A percentile compares a stretch with the other conserved stretches of the same genome.
These are phyloP conservation scores for Phytophthora litchii DNA, from an alignment of 352 stramenopile genomes.

Conservation along the genomic window DNA sequence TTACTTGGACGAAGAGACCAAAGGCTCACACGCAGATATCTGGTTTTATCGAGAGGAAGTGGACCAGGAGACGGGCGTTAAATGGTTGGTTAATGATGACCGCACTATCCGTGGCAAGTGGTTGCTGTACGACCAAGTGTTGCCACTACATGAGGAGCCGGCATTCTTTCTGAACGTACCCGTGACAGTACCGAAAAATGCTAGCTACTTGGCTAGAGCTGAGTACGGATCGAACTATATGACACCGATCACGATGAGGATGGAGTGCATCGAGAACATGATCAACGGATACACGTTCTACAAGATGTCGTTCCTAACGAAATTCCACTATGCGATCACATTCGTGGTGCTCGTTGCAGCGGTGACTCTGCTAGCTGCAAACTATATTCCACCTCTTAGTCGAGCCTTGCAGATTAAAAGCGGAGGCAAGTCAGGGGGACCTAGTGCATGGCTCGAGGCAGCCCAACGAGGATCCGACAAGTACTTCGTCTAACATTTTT, in stretches of 20 bases:
- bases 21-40: slow-evolving; percentile 74
- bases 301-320: slow-evolving; percentile 39
- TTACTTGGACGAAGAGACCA: slow-evolving; percentile 51
- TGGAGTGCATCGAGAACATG: slow-evolving; percentile 85
- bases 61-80: slow-evolving; percentile 33
- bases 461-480: slow-evolving; percentile 31
- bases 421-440: slow-evolving; percentile 3
- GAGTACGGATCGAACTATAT: slow-evolving; percentile 79
- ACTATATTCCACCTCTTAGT: slow-evolving; percentile 32
- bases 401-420: slow-evolving; percentile 33
- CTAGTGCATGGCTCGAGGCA: slow-evolving; percentile 30
- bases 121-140: slow-evolving; percentile 68
- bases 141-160: slow-evolving; percentile 50
- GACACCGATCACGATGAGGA: slow-evolving; percentile 69
- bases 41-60: slow-evolving; percentile 75
- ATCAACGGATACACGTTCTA: slow-evolving; percentile 82
- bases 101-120: slow-evolving; percentile 71
- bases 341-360: slow-evolving; percentile 34
- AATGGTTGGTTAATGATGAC: slow-evolving; percentile 75
- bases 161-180: slow-evolving; percentile 60
- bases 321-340: slow-evolving; percentile 28
- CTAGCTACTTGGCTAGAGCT: slow-evolving; percentile 59
- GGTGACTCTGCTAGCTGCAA: slow-evolving; percentile 36
- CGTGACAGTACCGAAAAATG: slow-evolving; percentile 60
- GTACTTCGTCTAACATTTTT: slow-evolving; percentile 38